Evolutionary conservation across 306 rosid species (phyloP), one percentile per base, ranked within the genome.

Genomic region (Crataegus laevigata): DNA sequence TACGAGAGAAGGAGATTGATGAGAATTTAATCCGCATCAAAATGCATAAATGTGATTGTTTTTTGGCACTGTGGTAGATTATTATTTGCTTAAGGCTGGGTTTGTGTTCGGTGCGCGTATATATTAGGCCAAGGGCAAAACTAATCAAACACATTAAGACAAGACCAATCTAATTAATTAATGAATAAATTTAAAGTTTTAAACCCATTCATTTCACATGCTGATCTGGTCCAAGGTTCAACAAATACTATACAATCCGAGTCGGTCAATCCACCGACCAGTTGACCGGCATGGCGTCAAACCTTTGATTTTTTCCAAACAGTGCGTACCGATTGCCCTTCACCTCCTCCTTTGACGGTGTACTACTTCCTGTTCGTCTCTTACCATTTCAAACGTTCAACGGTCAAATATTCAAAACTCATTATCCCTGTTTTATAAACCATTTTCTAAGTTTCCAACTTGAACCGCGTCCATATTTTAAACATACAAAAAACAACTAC

Each of bases 301-400:
- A 75, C 68, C 17, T 77, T 77, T 82, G 68, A 42, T 54, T 73
- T 68, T 73, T 73, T 73, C 79, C 34, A 32, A 67, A 30, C 32
- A 0, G 30, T 11, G 32, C 6, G 22, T 17, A 32, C 3, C 7
- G 3, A 50, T 18, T 36, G 47, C 78, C 29, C 61, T 6, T 18
- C 58, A 71, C 50, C 40, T 18, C 75, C 51, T 4, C 18, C 29
- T 58, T 29, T 30, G 76, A 77, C 75, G 76, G 68, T 66, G 61
- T 22, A 21, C 61, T 3, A n/a, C 40, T 36, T 40, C 55, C 32
- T 38, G 51, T 80, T 71, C 54, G 17, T 47, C 54, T 47, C 54
- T 50, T 72, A 79, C 83, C 70, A 22, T 79, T 79, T 83, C 83
- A 79, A 83, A 81, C 74, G 64, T 75, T 83, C 83, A 83, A 79